Percentiles rank a stretch among this genome's conserved stretches.
phyloP scores from a whole-genome alignment of 164 flowering plant species.

The Saururus chinensis region DNA sequence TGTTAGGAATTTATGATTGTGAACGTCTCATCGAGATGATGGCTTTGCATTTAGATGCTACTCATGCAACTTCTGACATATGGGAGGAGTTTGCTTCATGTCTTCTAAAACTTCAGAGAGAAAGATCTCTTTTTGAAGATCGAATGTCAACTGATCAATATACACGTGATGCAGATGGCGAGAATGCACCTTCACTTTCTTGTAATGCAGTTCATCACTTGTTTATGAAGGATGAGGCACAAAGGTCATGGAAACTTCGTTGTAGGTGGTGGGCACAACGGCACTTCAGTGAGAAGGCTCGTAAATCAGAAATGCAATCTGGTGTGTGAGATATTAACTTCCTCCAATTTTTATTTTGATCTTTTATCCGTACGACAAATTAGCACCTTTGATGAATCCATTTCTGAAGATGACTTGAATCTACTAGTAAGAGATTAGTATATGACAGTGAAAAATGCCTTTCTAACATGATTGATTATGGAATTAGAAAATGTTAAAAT shows the following conservation, averaged over 20 bases:
- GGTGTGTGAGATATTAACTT: conserved; percentile 22
- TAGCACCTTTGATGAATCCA: too few species aligned
- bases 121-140: conserved; percentile 33
- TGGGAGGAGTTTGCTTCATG: conserved; percentile 71
- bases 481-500: too few species aligned
- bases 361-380: too few species aligned
- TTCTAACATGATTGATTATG: too few species aligned
- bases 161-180: conserved; percentile 16
- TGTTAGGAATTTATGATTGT: conserved; percentile 41
- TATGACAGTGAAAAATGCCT: too few species aligned
- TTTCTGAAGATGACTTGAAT: too few species aligned
- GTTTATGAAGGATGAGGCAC: conserved; percentile 26
- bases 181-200: conserved; percentile 4
- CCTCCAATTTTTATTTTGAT: not conserved
- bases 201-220: conserved; percentile 19
- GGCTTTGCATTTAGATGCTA: conserved; percentile 71
- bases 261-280: conserved; percentile 69
- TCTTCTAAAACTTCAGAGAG: conserved; percentile 27
- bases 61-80: conserved; percentile 25
- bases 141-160: conserved; percentile 29
- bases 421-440: too few species aligned
- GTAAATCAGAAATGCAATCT: conserved; percentile 34
- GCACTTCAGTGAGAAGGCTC: conserved; percentile 41
- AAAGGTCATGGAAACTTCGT: conserved; percentile 49
- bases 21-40: conserved; percentile 57